Evolutionary conservation across 2,329 filamentous ascomycete species (phyloP).

Genomic region (Chaetomiaceae sp.): DNA sequence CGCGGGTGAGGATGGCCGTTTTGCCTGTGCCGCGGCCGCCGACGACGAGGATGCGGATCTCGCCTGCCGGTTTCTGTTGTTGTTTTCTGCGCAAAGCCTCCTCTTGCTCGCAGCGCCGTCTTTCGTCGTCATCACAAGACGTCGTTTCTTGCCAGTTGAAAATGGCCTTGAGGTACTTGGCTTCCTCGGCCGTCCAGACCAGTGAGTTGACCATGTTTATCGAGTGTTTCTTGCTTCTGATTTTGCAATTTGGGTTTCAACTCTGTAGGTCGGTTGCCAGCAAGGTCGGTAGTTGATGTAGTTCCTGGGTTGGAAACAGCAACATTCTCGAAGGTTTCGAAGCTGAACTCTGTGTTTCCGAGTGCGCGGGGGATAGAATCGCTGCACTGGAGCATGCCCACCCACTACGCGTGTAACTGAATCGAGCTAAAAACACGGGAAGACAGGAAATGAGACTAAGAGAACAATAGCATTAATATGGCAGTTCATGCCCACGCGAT

Average conservation of each 20-base stretch:
- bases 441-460: conserved; percentile 1
- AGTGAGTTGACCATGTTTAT: conserved; percentile 26
- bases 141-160: conserved; percentile 33
- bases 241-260: not conserved
- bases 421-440: no score
- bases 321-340: not conserved
- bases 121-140: conserved; percentile 23
- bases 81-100: conserved; percentile 8
- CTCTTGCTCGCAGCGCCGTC: conserved; percentile 10
- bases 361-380: not conserved
- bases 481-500: not conserved
- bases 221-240: not conserved
- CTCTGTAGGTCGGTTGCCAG: not conserved
- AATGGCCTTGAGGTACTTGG: conserved; percentile 35
- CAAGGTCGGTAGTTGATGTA: no score
- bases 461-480: not conserved
- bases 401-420: no score
- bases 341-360: not conserved
- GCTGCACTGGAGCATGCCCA: no score
- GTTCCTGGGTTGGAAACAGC: not conserved
- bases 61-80: conserved; percentile 25
- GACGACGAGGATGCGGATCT: conserved; percentile 35
- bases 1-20: conserved; percentile 35
- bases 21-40: conserved; percentile 37
- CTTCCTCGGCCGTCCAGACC: conserved; percentile 36